Evolutionary conservation across 164 flowering plant species (phyloP), one percentile per base, ranked within the genome.

Genomic region (Warburgia ugandensis): DNA sequence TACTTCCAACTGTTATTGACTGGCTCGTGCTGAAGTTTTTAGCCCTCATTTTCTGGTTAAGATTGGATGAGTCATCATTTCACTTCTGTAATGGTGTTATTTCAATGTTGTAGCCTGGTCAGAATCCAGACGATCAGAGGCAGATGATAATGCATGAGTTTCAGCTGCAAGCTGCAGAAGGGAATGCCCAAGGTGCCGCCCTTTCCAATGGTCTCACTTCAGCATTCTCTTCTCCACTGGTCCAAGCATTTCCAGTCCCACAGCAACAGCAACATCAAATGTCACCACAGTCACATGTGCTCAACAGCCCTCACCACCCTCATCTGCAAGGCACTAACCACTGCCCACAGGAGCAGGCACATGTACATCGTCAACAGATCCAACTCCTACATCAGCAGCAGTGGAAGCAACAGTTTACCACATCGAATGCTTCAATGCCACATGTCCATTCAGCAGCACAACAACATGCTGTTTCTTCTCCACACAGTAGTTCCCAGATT

Each of bases 91-190:
- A n/a, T n/a, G n/a, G n/a, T n/a, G n/a, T n/a, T n/a, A n/a, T n/a
- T n/a, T n/a, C n/a, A n/a, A n/a, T n/a, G n/a, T 36, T 61, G 32
- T 56, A 80, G 84, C 76, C 89, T 67, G 77, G 69, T 50, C 78
- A 72, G 61, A 75, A 62, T 67, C 63, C 71, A 19, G 94, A 86
- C 54, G 80, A 83, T 63, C 94, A 82, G 36, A 69, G 88, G 65
- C 86, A 79, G 63, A 74, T 82, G 69, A 67, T 73, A 68, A 69
- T 68, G 50, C 84, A 84, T 49, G 95, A 85, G 61, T 70, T 77
- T 66, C 90, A 78, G 61, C 72, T 80, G 79, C 87, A 79, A 63
- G 85, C 56, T 33, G 39, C 89, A 16, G 91, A 77, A 50, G 86
- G 78, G 35, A 81, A 60, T 58, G 69, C 65, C 56, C 89, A 72